phyloP scores from a whole-genome alignment of 257 asterid species.

The Thymus quinquecostatus region DNA sequence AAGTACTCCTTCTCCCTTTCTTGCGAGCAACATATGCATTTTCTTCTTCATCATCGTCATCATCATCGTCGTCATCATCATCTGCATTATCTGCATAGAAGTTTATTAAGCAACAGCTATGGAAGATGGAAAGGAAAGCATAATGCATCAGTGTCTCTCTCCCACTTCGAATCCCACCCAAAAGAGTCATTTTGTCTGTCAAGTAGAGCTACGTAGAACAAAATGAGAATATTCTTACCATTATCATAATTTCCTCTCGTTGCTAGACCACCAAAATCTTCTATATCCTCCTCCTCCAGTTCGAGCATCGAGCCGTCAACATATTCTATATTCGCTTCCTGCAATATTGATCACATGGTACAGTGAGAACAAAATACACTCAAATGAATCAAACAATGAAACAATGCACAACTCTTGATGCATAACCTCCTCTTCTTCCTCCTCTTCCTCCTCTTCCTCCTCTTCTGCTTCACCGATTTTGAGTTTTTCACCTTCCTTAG shows the following conservation, averaged over 20 bases:
- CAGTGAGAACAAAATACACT: conserved; percentile 25
- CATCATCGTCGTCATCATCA: conserved; percentile 49
- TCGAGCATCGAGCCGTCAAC: conserved; percentile 92
- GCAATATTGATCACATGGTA: conserved; percentile 31
- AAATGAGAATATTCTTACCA: conserved; percentile 14
- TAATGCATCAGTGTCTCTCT: conserved; percentile 2
- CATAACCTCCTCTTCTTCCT: conserved; percentile 48
- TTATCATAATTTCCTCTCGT: conserved; percentile 42
- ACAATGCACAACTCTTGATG: neutral
- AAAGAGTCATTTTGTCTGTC: neutral
- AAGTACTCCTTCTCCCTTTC: conserved; percentile 51
- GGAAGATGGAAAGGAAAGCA: neutral
- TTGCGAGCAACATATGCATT: conserved; percentile 40
- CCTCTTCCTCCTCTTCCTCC: conserved; percentile 49
- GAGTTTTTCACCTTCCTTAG: conserved; percentile 45
- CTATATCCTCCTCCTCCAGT: conserved; percentile 92
- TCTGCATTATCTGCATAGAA: conserved; percentile 45
- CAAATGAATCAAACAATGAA: neutral
- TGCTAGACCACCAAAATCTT: conserved; percentile 65
- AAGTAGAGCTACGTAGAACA: neutral
- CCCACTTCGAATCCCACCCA: conserved; percentile 10
- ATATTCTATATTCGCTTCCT: conserved; percentile 74
- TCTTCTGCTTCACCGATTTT: conserved; percentile 56
- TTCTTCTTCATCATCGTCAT: conserved; percentile 42
- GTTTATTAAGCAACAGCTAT: neutral